Evolutionary conservation across 257 asterid species (phyloP).

Genomic region (Ilex asprella): DNA sequence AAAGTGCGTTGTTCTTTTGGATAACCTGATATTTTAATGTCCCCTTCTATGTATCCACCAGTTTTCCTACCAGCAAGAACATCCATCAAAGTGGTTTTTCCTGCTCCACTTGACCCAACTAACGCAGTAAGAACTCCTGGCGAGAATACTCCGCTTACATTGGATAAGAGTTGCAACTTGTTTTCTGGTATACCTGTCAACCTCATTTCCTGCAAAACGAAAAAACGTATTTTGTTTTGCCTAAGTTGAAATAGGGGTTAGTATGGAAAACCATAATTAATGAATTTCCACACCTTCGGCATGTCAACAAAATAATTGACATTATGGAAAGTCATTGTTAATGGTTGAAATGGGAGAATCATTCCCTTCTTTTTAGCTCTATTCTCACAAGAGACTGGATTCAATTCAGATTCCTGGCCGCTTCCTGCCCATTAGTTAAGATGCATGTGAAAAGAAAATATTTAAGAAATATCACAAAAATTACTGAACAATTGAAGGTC

Average conservation of each 20-base stretch:
- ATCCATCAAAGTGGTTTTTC: conserved; percentile 94
- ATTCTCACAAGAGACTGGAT: conserved; percentile 12
- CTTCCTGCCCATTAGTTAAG: conserved; percentile 33
- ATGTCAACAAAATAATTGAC: conserved; percentile 85
- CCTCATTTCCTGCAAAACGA: conserved; percentile 58
- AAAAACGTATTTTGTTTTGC: not conserved
- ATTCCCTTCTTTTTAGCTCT: conserved; percentile 51
- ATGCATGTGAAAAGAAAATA: conserved; percentile 5
- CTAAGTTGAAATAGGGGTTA: not conserved
- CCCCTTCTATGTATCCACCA: conserved; percentile 82
- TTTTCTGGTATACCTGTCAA: conserved; percentile 62
- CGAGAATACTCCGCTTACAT: conserved; percentile 76
- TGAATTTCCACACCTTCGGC: conserved; percentile 61
- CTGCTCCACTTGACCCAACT: conserved; percentile 94
- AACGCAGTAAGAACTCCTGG: conserved; percentile 90
- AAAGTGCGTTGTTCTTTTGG: conserved; percentile 69
- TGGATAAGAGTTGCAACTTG: conserved; percentile 65
- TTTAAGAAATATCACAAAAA: no score
- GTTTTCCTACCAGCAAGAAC: conserved; percentile 94
- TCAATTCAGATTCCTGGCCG: conserved; percentile 12
- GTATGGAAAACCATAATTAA: not conserved
- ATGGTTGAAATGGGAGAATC: conserved; percentile 91
- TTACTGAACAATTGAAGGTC: not conserved
- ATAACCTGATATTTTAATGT: conserved; percentile 70
- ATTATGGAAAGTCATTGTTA: conserved; percentile 69